Percentiles rank a stretch among this genome's conserved stretches.
Conservation (phyloP, 495 filamentous ascomycete species). For the Penicillium diatomitis region DNA sequence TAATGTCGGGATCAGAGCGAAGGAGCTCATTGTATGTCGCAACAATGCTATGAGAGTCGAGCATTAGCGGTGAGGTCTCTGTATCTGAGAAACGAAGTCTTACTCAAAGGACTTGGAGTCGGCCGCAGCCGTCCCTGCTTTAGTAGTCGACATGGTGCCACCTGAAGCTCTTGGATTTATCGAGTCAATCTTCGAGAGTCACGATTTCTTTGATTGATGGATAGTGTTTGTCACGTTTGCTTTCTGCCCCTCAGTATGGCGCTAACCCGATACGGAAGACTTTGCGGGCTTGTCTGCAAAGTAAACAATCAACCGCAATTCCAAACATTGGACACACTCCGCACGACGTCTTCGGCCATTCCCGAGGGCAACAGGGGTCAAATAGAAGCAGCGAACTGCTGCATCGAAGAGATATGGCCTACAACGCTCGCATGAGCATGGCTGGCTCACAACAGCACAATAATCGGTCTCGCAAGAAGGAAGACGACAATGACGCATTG, state of each 20-base stretch:
- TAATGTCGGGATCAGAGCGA: conserved; percentile 66
- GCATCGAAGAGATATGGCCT: conserved; percentile 30
- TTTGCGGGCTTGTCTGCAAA: conserved; percentile 21
- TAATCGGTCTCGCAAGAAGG: conserved; percentile 58
- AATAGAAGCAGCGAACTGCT: background rate
- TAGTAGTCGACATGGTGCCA: conserved; percentile 28
- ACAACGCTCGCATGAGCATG: conserved; percentile 70
- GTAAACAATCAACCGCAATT: conserved; percentile 30
- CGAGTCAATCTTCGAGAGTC: conserved; percentile 18
- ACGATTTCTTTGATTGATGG: conserved; percentile 15
- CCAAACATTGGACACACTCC: conserved; percentile 11
- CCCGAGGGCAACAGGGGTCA: too few relatives aligned
- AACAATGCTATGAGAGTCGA: conserved; percentile 39
- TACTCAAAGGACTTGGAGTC: conserved; percentile 36
- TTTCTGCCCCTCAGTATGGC: conserved; percentile 22
- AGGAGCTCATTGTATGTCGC: conserved; percentile 51
- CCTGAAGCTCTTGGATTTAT: conserved; percentile 3
- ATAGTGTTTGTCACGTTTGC: conserved; percentile 38
- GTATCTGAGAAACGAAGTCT: conserved; percentile 2
- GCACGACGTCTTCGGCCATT: too few relatives aligned
- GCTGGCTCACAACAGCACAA: conserved; percentile 48
- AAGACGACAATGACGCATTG: conserved; percentile 75
- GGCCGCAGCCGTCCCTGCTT: conserved; percentile 14
- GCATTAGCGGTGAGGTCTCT: conserved; percentile 10
- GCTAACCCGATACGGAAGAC: conserved; percentile 29